These are phyloP conservation scores for Scopulariopsis brevicaulis DNA, from an alignment of 2,329 filamentous ascomycete species.

Conservation along the genomic window DNA sequence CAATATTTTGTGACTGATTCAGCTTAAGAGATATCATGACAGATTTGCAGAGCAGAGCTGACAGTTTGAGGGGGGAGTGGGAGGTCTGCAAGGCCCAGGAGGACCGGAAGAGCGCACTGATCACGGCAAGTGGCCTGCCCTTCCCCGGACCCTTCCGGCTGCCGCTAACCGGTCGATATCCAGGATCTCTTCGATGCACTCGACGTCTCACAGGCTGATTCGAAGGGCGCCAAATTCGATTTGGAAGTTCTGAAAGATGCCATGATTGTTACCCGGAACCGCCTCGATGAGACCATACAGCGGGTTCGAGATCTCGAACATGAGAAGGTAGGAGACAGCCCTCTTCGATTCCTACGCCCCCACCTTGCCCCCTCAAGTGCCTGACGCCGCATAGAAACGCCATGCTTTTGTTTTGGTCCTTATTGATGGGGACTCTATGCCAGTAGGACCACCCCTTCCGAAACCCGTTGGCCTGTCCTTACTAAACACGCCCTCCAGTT, in stretches of 20 bases:
- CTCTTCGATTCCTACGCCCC: too few relatives aligned
- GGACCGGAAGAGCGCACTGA: background rate
- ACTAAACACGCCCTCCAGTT: constrained; percentile 15
- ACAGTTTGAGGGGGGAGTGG: background rate
- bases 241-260: background rate
- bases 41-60: background rate
- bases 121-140: background rate
- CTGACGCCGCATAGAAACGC: constrained; percentile 7
- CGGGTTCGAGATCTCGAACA: background rate
- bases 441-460: constrained; percentile 11
- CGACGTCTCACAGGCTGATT: background rate
- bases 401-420: constrained; percentile 19
- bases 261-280: background rate
- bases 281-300: background rate
- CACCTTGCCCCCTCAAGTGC: background rate
- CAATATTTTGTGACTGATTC: background rate
- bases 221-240: background rate
- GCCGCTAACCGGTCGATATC: background rate
- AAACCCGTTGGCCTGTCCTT: background rate
- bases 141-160: background rate
- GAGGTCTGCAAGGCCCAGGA: background rate
- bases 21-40: background rate
- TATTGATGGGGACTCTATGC: constrained; percentile 26
- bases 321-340: background rate
- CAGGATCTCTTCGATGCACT: background rate